Evolutionary conservation across 1,284 basidiomycete species (phyloP), one percentile per base, ranked within the genome.

Genomic region (Sporisorium reilianum): DNA sequence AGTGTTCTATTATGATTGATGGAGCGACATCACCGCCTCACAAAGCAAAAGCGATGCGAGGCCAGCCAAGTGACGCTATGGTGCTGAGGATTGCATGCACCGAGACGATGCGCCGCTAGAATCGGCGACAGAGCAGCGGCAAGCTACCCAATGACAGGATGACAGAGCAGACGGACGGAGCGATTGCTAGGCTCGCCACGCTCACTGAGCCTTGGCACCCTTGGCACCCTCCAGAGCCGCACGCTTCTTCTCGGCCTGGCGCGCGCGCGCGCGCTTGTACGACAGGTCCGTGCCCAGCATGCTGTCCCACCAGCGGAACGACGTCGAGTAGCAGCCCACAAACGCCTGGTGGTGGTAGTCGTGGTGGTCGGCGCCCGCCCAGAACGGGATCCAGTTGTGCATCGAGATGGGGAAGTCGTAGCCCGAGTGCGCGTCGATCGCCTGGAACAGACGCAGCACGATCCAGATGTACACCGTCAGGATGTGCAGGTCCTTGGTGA

Each of bases 341-440:
- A 77, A 80, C 18, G 80, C 80, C 78, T 80, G 78, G 74, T 85
- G 84, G 73, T 85, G 83, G 72, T 85, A 78, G 76, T 83, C 95
- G 86, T 97, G 95, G 88, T 97, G 95, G 84, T 99, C 97, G 0
- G 96, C 97, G 53, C 97, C 96, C 25, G 94, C 94, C 96, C 96
- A 99, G 89, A 98, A 94, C 4, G 96, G 96, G 30, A 99, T 67
- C 82, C 94, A 91, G 88, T 96, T 91, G 81, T 95, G 92, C 70
- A 99, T 88, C n/a, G 93, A 96, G 40, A 81, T 93, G 90, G 84
- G 84, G 62, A 85, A 84, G 72, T 85, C 94, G 85, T 97, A 98
- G 60, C 96, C 96, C 52, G 92, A 93, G 90, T 99, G 96, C 1
- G 97, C 91, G 82, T 99, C 96, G 77, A 99, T 91, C 54, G 97